Evolutionary conservation across 2,329 filamentous ascomycete genomes (phyloP), one percentile per base, ranked within the genome.

Genomic region (Lasiodiplodia theobromae): DNA sequence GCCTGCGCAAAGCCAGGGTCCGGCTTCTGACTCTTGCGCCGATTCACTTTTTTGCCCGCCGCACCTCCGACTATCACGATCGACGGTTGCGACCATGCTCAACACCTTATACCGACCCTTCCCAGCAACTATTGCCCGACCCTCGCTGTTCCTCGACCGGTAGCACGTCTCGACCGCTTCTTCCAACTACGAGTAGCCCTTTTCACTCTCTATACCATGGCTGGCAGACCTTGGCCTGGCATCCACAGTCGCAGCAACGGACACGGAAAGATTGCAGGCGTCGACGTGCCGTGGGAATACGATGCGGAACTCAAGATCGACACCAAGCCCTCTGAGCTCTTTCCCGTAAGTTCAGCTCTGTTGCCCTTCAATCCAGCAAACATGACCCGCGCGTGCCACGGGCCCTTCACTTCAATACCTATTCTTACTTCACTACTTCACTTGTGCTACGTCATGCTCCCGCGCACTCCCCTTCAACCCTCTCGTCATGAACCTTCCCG

Each of bases 211-310:
- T 21, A n/a, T 16, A 57, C 37, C 12, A 75, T 72, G 16, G 73
- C 70, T 25, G 72, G 73, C 2, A 63, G 4, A 1, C 71, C 72
- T 12, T 74, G 75, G 1, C 73, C 72, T 4, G 75, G 77, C 28
- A 74, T 74, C 31, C 75, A 73, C 51, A 74, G 76, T 7, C 73
- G 77, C 51, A 77, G 77, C 49, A 72, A 72, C 56, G 77, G 75
- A 60, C 74, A 76, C 7, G 75, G 80, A 67, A 79, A 77, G 70
- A 82, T 82, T 71, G 81, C 76, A 47, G 81, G 81, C 67, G 78
- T 80, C 8, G 81, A 82, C 69, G 71, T 82, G 67, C 76, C 78
- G 58, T 81, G 78, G 79, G 80, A 81, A 68, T 74, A 80, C 66
- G 78, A 81, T 68, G 75, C 81, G 52, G 78, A 81, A 28, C 75